phyloP scores from a whole-genome alignment of 1,284 basidiomycete species.

The Microbotryum silenes-acaulis region DNA sequence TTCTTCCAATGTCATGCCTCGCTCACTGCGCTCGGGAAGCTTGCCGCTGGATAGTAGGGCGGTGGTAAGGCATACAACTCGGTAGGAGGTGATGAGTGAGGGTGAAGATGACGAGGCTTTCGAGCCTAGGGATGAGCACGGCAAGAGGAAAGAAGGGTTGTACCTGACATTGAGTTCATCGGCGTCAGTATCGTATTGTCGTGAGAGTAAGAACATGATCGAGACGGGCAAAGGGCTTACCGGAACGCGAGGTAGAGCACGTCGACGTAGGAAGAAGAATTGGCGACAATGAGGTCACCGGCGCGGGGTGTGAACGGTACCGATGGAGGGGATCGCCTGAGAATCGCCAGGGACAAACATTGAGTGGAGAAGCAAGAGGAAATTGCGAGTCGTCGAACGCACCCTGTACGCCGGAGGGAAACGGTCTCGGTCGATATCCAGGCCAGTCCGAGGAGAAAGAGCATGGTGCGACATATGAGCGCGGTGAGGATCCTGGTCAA shows the following conservation, averaged over 20 bases:
- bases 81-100: background rate
- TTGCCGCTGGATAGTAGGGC: conserved; percentile 1
- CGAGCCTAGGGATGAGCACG: conserved; percentile 20
- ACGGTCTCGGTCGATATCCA: conserved; percentile 23
- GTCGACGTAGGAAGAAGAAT: conserved; percentile 37
- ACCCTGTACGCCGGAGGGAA: conserved; percentile 19
- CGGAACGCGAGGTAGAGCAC: conserved; percentile 34
- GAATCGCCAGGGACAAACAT: background rate
- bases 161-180: conserved; percentile 4
- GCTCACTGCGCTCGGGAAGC: conserved; percentile 7
- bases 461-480: conserved; percentile 9
- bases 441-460: conserved; percentile 21
- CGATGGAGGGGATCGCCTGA: conserved; percentile 10
- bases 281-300: conserved; percentile 36
- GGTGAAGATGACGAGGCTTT: conserved; percentile 10
- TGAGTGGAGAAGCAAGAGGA: too few relatives aligned
- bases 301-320: conserved; percentile 15
- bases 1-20: conserved; percentile 22
- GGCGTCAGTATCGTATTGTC: too few relatives aligned
- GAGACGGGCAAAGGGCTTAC: background rate
- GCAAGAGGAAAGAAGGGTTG: conserved; percentile 32
- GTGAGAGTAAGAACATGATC: too few relatives aligned
- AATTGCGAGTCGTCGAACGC: background rate
- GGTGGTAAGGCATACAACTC: too few relatives aligned
- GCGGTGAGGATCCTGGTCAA: conserved; percentile 8